Conservation (phyloP, 352 stramenopile genomes). For the Pythium aquatile region DNA sequence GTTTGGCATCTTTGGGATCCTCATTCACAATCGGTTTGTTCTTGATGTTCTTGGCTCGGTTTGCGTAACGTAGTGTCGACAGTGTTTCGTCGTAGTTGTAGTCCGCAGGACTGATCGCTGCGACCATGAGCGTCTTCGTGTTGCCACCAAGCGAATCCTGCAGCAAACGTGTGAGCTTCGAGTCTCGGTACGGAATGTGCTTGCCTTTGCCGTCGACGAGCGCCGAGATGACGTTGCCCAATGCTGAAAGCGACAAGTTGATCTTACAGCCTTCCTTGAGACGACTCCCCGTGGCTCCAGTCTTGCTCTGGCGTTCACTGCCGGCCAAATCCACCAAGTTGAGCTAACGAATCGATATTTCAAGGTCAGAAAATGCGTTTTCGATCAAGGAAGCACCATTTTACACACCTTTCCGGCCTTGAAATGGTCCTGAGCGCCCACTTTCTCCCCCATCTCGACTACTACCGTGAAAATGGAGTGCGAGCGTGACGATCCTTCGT, state of each 20-base stretch:
- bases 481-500: conserved; percentile 78
- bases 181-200: conserved; percentile 91
- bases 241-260: conserved; percentile 73
- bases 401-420: conserved; percentile 70
- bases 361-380: not conserved
- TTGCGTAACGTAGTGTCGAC: conserved; percentile 95
- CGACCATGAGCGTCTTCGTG: conserved; percentile 96
- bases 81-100: conserved; percentile 96
- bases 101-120: conserved; percentile 92
- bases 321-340: conserved; percentile 83
- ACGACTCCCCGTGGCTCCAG: conserved; percentile 69
- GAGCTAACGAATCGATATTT: conserved; percentile 31
- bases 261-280: conserved; percentile 89
- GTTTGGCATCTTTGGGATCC: conserved; percentile 91
- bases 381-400: not conserved
- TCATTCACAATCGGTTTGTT: conserved; percentile 96
- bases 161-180: conserved; percentile 90
- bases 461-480: conserved; percentile 88
- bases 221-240: conserved; percentile 86
- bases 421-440: conserved; percentile 70
- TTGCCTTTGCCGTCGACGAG: conserved; percentile 85
- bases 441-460: conserved; percentile 79
- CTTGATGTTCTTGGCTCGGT: conserved; percentile 96
- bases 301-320: conserved; percentile 85
- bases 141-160: conserved; percentile 94